Conservation (phyloP, 345 rosid genomes). For the Atalantia buxifolia region DNA sequence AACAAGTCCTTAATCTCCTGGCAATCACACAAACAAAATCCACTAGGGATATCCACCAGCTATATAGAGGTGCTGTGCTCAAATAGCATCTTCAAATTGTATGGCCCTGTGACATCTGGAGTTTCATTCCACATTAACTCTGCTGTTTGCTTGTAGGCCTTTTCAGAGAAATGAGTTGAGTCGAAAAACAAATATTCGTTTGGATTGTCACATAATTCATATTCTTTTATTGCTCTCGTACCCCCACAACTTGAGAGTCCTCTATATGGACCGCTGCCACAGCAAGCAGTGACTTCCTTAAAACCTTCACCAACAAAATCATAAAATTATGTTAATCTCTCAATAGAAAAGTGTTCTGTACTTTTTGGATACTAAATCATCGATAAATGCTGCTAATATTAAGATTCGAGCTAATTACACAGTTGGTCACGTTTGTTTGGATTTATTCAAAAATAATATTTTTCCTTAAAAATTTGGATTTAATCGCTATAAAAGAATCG, state of each 20-base stretch:
- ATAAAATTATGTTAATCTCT: neutral
- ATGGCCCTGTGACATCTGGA: neutral
- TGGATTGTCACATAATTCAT: constrained; percentile 6
- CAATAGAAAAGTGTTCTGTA: neutral
- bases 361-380: too few relatives aligned
- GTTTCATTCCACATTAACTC: constrained; percentile 6
- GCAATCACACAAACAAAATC: too few relatives aligned
- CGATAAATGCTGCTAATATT: neutral
- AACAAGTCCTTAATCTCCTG: too few relatives aligned
- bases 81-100: neutral
- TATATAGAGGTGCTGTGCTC: neutral
- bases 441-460: too few relatives aligned
- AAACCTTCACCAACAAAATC: neutral
- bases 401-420: neutral
- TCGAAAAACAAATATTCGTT: constrained; percentile 4
- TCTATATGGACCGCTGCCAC: constrained; percentile 15
- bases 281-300: neutral
- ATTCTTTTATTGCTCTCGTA: neutral
- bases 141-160: constrained; percentile 5
- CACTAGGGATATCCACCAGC: too few relatives aligned
- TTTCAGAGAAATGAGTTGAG: neutral
- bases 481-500: too few relatives aligned
- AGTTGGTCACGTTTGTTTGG: neutral
- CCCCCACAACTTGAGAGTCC: constrained; percentile 2
- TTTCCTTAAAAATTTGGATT: too few relatives aligned